Base-by-base conservation (phyloP, 108 stramenopile species). In the Nitzschia inconspicua region DNA sequence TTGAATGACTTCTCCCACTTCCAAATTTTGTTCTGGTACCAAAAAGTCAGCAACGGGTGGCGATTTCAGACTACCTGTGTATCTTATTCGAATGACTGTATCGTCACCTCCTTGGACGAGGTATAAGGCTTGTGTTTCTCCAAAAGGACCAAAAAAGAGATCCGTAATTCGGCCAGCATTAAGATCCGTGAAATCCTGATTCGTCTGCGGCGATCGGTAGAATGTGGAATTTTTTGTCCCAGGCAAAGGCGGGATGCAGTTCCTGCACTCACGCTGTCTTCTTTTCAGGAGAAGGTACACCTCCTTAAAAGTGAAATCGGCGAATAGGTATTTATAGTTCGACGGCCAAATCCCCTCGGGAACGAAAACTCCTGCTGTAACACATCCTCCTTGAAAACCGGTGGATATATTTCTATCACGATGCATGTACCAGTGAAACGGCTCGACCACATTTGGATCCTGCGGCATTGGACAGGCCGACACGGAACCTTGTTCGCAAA, bases 261-360 rank as follows among this genome's bases (percentile, higher is more conserved):
- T 36, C 3, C 20, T 3, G n/a, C 53, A 54, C 24, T 36, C 34
- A n/a, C 19, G 22, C 19, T 54, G 35, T 16, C 35, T 2, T 16
- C 23, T 35, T 36, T 34, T 23, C 16, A 54, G 29, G 16, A 72
- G 35, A 23, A 26, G 25, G 37, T 53, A 66, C 4, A 72, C 59
- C 11, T 47, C 20, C 24, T 60, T 57, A 22, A 48, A 60, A 14
- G 59, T 47, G 48, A 68, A 74, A 22, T 74, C 73, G 27, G 57
- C 44, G 41, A 60, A 74, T 2, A 74, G 11, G 52, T 47, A 67
- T 13, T 67, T 54, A 40, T 51, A 74, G n/a, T 57, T 8, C 10
- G 46, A 24, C 4, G 73, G 73, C 73, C 73, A 74, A 19, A 58
- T 26, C 31, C 47, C 47, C 22, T 62, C 56, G 9, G 68, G 68